Conservation (phyloP, 2,329 filamentous ascomycete species). For the Myrmaecium sp. region DNA sequence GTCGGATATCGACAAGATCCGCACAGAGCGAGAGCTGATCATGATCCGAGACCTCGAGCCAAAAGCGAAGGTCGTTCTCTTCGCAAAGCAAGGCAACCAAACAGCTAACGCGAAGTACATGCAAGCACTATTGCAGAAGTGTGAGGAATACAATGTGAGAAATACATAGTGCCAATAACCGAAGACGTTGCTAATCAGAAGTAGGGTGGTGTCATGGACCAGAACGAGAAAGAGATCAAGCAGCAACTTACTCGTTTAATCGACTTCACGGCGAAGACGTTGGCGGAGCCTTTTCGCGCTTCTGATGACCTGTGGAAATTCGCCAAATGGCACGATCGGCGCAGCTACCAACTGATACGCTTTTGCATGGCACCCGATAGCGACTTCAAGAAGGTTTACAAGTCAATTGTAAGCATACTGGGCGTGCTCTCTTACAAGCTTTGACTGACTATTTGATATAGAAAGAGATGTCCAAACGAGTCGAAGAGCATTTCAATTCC, state of each 20-base stretch:
- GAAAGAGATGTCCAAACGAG: constrained; percentile 71
- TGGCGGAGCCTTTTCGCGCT: constrained; percentile 59
- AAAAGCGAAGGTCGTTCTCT: constrained; percentile 72
- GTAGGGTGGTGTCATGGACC: constrained; percentile 55
- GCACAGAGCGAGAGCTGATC: constrained; percentile 69
- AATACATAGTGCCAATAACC: not conserved
- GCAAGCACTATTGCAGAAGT: constrained; percentile 61
- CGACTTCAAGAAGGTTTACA: constrained; percentile 81
- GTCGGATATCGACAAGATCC: constrained; percentile 55
- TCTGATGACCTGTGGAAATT: constrained; percentile 74
- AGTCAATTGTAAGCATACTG: constrained; percentile 42
- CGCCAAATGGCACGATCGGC: constrained; percentile 76
- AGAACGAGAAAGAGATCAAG: constrained; percentile 50
- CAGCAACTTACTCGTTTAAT: constrained; percentile 55
- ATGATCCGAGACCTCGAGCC: constrained; percentile 63
- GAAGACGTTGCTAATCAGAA: not conserved
- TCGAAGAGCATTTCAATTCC: constrained; percentile 47
- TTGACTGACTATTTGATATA: constrained; percentile 3
- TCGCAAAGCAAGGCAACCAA: constrained; percentile 67
- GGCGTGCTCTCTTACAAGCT: not conserved
- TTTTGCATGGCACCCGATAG: constrained; percentile 73
- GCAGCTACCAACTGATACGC: constrained; percentile 74
- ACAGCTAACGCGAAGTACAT: constrained; percentile 57
- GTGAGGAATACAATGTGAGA: constrained; percentile 61
- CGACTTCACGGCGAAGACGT: constrained; percentile 52